Conservation (phyloP, 805 yeast genomes). For the Teunomyces stri region DNA sequence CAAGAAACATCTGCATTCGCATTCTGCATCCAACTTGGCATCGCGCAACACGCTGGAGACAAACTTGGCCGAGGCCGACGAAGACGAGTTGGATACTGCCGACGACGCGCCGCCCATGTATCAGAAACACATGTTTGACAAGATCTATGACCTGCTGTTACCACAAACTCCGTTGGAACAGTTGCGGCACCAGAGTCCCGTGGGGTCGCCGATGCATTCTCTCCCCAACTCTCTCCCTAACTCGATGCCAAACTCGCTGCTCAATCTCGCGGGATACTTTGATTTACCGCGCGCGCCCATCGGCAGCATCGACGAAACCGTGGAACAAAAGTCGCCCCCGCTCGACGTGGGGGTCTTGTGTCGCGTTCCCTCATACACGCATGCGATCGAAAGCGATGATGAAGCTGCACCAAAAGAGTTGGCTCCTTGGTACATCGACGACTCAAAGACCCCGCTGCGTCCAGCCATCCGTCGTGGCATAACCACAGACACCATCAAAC, state of each 20-base stretch:
- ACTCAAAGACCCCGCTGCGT: neutral
- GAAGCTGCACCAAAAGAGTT: constrained; percentile 13
- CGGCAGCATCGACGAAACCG: neutral
- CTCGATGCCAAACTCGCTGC: constrained; percentile 14
- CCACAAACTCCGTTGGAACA: constrained; percentile 39
- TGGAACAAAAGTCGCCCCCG: constrained; percentile 5
- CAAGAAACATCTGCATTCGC: constrained; percentile 17
- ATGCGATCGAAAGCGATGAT: constrained; percentile 40
- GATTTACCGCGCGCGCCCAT: constrained; percentile 20
- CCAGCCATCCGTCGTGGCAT: neutral
- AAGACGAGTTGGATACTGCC: constrained; percentile 21
- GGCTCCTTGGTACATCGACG: constrained; percentile 19
- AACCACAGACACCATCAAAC: neutral
- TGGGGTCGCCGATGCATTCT: constrained; percentile 8
- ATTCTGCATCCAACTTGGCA: neutral
- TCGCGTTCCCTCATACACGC: constrained; percentile 38
- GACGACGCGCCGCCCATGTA: constrained; percentile 45
- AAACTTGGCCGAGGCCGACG: constrained; percentile 13
- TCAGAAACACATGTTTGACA: constrained; percentile 37
- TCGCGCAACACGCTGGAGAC: constrained; percentile 1
- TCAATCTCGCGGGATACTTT: constrained; percentile 29
- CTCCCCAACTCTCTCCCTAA: constrained; percentile 6
- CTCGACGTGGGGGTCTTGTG: constrained; percentile 24
- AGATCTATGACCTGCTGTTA: constrained; percentile 33
- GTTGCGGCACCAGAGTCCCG: constrained; percentile 19